Percentiles rank a stretch among this genome's conserved stretches.
Conservation (phyloP, 2,329 filamentous ascomycete genomes). For the Chaetomium strumarium region DNA sequence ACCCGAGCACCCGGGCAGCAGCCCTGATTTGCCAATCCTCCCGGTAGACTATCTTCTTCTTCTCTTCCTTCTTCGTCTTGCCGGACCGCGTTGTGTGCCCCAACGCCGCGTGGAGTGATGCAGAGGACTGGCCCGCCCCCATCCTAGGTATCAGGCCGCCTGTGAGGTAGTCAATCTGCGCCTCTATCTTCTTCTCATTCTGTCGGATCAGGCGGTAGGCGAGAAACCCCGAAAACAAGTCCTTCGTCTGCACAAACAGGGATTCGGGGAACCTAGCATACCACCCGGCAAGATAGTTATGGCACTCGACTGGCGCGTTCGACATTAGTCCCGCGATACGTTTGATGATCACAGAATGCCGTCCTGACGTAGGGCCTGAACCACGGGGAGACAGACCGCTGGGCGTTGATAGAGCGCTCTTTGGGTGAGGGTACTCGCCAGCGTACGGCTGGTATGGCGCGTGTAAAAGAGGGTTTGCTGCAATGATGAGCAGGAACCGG, state of each 20-base stretch:
- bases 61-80: slow-evolving; percentile 50
- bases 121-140: slow-evolving; percentile 58
- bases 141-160: slow-evolving; percentile 69
- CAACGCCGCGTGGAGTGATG: slow-evolving; percentile 73
- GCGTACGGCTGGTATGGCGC: slow-evolving; percentile 35
- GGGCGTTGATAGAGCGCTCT: slow-evolving; percentile 11
- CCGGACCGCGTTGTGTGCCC: slow-evolving; percentile 35
- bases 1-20: slow-evolving; percentile 69
- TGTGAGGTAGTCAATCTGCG: slow-evolving; percentile 51
- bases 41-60: slow-evolving; percentile 57
- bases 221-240: slow-evolving; percentile 71
- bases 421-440: slow-evolving; percentile 36
- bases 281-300: slow-evolving; percentile 73
- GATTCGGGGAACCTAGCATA: slow-evolving; percentile 63
- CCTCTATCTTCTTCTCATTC: slow-evolving; percentile 58
- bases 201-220: slow-evolving; percentile 72
- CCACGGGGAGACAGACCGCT: slow-evolving; percentile 24
- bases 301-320: slow-evolving; percentile 68
- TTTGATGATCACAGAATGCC: slow-evolving; percentile 81
- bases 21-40: slow-evolving; percentile 90
- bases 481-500: slow-evolving; percentile 70
- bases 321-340: slow-evolving; percentile 74
- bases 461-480: slow-evolving; percentile 73
- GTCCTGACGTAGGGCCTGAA: slow-evolving; percentile 47
- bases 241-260: slow-evolving; percentile 67